Evolutionary conservation across 345 rosid genomes (phyloP).

Genomic region (Geranium rotundifolium): DNA sequence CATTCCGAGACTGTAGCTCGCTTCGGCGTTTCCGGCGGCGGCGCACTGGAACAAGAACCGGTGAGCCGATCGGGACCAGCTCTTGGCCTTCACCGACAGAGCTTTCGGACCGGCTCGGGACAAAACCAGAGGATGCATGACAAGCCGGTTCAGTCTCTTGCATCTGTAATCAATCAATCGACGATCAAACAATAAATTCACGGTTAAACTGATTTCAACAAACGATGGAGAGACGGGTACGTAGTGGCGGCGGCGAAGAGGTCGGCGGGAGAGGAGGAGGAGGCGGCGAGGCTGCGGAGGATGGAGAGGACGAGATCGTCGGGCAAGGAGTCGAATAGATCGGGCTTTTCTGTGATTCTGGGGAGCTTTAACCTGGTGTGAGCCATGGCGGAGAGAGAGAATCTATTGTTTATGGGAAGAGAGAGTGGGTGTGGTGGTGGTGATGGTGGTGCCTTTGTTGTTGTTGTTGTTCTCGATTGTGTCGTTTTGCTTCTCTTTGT

Average conservation of each 20-base stretch:
- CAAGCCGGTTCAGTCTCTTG: conserved; percentile 30
- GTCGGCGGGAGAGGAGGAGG: conserved; percentile 51
- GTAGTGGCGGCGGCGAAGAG: too few species aligned
- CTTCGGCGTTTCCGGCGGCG: conserved; percentile 45
- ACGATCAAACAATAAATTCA: too few species aligned
- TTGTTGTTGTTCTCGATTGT: too few species aligned
- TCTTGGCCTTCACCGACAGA: conserved; percentile 31
- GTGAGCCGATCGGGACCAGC: conserved; percentile 53
- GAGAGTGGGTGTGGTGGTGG: too few species aligned
- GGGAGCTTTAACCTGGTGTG: too few species aligned
- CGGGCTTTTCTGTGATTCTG: conserved; percentile 3
- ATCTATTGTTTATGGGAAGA: too few species aligned
- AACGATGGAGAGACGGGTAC: too few species aligned
- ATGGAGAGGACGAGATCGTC: conserved; percentile 49
- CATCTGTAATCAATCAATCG: conserved; percentile 41
- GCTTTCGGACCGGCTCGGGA: conserved; percentile 29
- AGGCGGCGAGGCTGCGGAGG: conserved; percentile 39
- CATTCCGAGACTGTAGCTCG: conserved; percentile 56
- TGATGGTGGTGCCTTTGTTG: too few species aligned
- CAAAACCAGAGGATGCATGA: conserved; percentile 31
- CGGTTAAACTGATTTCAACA: too few species aligned
- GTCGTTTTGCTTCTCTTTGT: too few species aligned
- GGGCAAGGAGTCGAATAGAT: conserved; percentile 36
- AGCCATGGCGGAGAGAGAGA: too few species aligned
- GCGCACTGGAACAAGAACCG: conserved; percentile 41